Evolutionary conservation across 345 rosid genomes (phyloP), one percentile per base, ranked within the genome.

Genomic region (Euphorbia tirucalli): DNA sequence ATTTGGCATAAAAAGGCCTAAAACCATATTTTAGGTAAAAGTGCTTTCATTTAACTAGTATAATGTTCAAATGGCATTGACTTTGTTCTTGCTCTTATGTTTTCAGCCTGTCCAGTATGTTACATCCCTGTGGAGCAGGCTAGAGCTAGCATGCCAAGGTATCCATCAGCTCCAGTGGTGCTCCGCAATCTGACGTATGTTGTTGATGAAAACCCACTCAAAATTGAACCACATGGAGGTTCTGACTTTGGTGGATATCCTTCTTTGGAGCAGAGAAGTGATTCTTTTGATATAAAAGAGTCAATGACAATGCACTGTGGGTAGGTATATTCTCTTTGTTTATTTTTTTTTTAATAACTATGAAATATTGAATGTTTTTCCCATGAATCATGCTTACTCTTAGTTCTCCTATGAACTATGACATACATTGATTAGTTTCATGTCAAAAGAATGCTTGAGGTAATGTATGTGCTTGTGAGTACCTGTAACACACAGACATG

Each of bases 201-300:
- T 73, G 79, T 69, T 41, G 85, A 88, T 9, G 85, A 85, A 80
- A 80, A 68, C 78, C 94, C 91, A 49, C 74, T 80, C 28, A 87
- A 83, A 77, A 71, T 14, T 72, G 91, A 85, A 81, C 79, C 82
- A 43, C 85, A 85, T 68, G 96, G 91, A 75, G 97, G 94, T 73
- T 93, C 96, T 58, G 88, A 85, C 8, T 93, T 91, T 77, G 91
- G 96, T 74, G 98, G 98, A 37, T 93, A 88, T 77, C 97, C 96
- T 76, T 84, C 96, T 79, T 79, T 93, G 56, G 78, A 76, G 46
- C 89, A 88, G 39, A 85, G 96, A 73, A 83, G 59, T 41, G 86
- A 87, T 66, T 87, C 96, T 28, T 93, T 79, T 74, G 88, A 88
- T 69, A 80, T 91, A 56, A 83, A 74, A 79, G 91, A 89, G 78